Base-by-base conservation (phyloP, 495 filamentous ascomycete species). In the Beverwykella pulmonaria region DNA sequence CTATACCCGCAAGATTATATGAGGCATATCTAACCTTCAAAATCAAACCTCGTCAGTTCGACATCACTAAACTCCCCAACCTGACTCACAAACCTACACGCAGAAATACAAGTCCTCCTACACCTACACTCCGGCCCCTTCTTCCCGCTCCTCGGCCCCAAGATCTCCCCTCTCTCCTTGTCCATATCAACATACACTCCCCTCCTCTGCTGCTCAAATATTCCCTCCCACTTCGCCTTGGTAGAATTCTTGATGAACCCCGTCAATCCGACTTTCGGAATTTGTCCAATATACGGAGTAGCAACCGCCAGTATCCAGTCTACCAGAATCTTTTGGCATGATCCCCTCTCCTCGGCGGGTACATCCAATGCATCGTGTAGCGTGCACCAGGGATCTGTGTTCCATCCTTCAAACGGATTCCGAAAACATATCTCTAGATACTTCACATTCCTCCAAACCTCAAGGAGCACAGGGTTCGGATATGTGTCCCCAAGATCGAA, bases 251-350 rank as follows among this genome's bases (percentile, higher is more conserved):
- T 63, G 60, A 63, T 63, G 34, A 14, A 36, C 2, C 50, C 60
- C 4, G 60, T 48, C 1, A 63, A 20, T 27, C 32, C 8, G 20
- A 54, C 46, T 4, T 44, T 47, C 3, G 48, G 48, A 17, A 54
- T 25, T 23, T 55, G 48, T 22, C 46, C 25, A 49, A 63, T 55
- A 34, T 34, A 63, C 17, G 60, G 60, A 10, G 26, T 39, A 12
- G 30, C 46, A 30, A 26, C 7, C 23, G 32, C 39, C 1, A 63
- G 48, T 23, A 63, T 63, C 26, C 36, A 63, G 50, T 63, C 50
- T 2, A 55, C 50, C 2, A 46, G 3, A 23, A 54, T 47, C 50
- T 47, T 63, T 9, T 52, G 46, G 46, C 59, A 61, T 12, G 30
- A 34, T 4, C 30, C 30, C 4, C 30, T 4, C 5, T 34, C 30